Conservation (phyloP, 2,329 filamentous ascomycete species). For the Metarhizium rileyi region DNA sequence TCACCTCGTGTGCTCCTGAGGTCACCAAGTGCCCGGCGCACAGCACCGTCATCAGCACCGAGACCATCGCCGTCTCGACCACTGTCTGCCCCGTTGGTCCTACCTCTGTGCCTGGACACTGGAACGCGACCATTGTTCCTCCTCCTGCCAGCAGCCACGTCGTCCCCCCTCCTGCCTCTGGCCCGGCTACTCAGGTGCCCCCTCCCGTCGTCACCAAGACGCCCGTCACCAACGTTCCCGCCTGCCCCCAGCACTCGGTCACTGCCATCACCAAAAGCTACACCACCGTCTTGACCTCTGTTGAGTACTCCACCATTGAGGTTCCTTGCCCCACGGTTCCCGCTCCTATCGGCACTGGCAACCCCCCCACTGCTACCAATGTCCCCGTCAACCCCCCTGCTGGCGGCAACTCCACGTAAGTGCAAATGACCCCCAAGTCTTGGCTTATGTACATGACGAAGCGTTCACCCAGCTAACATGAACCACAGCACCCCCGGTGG, state of each 20-base stretch:
- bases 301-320: constrained; percentile 41
- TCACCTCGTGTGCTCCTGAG: constrained; percentile 50
- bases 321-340: constrained; percentile 30
- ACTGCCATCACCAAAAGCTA: constrained; percentile 45
- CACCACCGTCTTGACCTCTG: constrained; percentile 45
- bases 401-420: constrained; percentile 22
- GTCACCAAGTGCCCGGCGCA: constrained; percentile 52
- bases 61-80: constrained; percentile 29
- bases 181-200: constrained; percentile 2
- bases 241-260: constrained; percentile 31
- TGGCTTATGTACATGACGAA: not conserved
- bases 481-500: constrained; percentile 14
- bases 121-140: constrained; percentile 12
- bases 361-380: constrained; percentile 30
- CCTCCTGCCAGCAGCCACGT: not conserved
- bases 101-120: constrained; percentile 6
- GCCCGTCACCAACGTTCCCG: constrained; percentile 6
- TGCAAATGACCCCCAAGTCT: not conserved
- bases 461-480: not conserved
- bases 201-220: constrained; percentile 1
- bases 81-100: constrained; percentile 28
- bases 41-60: constrained; percentile 26
- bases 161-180: not conserved
- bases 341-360: constrained; percentile 20
- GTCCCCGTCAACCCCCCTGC: constrained; percentile 24